Evolutionary conservation across 1,284 basidiomycete species (phyloP).

Genomic region (Singerocomus rubriflavus): DNA sequence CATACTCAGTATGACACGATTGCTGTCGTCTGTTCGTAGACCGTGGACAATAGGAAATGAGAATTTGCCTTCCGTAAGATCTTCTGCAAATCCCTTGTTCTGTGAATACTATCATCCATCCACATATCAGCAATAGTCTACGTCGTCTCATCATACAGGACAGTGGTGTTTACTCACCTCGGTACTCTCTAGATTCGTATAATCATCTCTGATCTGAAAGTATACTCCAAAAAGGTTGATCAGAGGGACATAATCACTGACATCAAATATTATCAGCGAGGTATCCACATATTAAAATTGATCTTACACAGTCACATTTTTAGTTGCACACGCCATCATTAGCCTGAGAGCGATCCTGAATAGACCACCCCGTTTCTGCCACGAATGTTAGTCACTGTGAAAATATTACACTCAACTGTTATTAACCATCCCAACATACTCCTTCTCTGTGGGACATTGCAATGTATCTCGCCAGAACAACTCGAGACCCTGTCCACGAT

Average conservation of each 20-base stretch:
- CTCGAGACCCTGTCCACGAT: conserved; percentile 95
- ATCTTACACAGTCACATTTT: conserved; percentile 59
- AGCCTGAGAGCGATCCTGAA: conserved; percentile 92
- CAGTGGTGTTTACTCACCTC: conserved; percentile 65
- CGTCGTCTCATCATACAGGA: neutral
- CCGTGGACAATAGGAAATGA: conserved; percentile 93
- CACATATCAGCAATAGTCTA: neutral
- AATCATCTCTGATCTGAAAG: conserved; percentile 97
- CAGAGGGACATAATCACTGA: conserved; percentile 85
- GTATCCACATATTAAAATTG: neutral
- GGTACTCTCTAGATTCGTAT: conserved; percentile 90
- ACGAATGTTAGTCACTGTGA: conserved; percentile 7
- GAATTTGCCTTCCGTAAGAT: conserved; percentile 95
- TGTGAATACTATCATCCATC: conserved; percentile 66
- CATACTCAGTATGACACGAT: conserved; percentile 81
- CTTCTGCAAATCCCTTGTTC: conserved; percentile 95
- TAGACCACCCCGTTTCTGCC: conserved; percentile 93
- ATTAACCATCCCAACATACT: conserved; percentile 96
- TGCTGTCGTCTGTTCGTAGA: conserved; percentile 70
- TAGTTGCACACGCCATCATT: conserved; percentile 88
- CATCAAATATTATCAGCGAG: neutral
- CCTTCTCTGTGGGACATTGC: conserved; percentile 90
- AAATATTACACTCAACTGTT: conserved; percentile 68
- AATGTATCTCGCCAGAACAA: conserved; percentile 93
- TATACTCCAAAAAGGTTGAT: conserved; percentile 93